phyloP scores from a whole-genome alignment of 192 early-diverging fungal genomes.

The Coemansia brasiliensis region DNA sequence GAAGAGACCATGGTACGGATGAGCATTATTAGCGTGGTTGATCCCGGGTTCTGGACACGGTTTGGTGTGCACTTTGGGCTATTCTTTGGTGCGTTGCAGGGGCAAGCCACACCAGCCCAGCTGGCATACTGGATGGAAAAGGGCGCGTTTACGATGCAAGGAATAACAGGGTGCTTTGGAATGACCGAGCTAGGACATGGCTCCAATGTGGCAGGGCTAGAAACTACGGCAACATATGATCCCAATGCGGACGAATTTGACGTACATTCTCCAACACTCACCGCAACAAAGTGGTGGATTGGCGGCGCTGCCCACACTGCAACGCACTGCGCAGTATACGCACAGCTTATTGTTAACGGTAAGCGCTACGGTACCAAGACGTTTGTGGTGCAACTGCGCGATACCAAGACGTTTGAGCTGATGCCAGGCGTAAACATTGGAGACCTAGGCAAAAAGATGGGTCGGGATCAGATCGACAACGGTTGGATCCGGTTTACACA shows the following conservation, averaged over 20 bases:
- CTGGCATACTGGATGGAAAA: constrained; percentile 81
- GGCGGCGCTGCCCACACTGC: constrained; percentile 92
- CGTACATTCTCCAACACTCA: constrained; percentile 76
- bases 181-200: constrained; percentile 95
- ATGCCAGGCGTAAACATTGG: constrained; percentile 88
- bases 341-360: constrained; percentile 79
- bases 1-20: constrained; percentile 72
- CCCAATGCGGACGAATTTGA: constrained; percentile 80
- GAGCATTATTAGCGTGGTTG: constrained; percentile 77
- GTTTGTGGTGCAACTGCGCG: constrained; percentile 86
- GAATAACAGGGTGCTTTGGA: constrained; percentile 86
- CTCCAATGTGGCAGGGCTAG: constrained; percentile 87
- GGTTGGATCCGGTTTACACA: constrained; percentile 93
- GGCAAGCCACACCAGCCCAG: constrained; percentile 81
- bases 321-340: constrained; percentile 79
- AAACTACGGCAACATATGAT: constrained; percentile 91
- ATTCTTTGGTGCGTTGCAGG: constrained; percentile 83
- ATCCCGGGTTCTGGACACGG: constrained; percentile 89
- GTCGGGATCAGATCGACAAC: constrained; percentile 88
- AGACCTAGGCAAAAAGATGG: constrained; percentile 93
- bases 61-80: constrained; percentile 89
- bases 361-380: constrained; percentile 83
- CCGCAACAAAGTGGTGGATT: constrained; percentile 96
- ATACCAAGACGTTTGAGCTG: constrained; percentile 72
- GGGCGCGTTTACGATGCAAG: constrained; percentile 79